Evolutionary conservation across 805 yeast species (phyloP), one percentile per base, ranked within the genome.

Genomic region (Helenozyma rhizophorensis): DNA sequence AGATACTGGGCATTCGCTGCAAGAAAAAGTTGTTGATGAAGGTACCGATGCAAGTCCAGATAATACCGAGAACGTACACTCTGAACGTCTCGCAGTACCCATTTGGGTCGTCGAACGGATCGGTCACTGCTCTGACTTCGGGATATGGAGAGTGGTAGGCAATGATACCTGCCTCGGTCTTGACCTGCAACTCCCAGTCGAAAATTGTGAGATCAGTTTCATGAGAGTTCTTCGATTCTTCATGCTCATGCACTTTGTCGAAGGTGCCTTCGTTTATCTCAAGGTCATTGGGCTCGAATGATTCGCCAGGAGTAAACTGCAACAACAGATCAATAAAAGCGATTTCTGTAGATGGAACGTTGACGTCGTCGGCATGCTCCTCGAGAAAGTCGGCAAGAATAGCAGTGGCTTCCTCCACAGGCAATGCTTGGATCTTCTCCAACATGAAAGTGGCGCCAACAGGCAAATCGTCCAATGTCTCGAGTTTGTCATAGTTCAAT

Each of bases 291-390:
- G 19, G 19, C 8, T 17, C 19, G 19, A 17, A 17, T 17, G 19
- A 8, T 17, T n/a, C n/a, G n/a, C n/a, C 19, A 2, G 28, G 19
- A 2, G 33, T 36, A 12, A 53, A 42, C 28, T 51, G 40, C 4
- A 28, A 34, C n/a, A n/a, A n/a, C n/a, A n/a, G n/a, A 19, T 42
- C 28, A 27, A 71, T 54, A 32, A 60, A 58, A 4, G 53, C 54
- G 42, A 61, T 60, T 25, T 65, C 67, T 2, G 45, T 51, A 2
- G 34, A 41, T 9, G 72, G 68, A 38, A 75, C 60, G 45, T 73
- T 74, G 23, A 67, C 65, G 47, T 76, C 82, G 32, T 61, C 68
- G 6, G 44, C 45, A 41, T 73, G 77, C 12, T 66, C 61, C 1
- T 45, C 60, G 3, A 66, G 38, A 4, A 72, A 66, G 12, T 58